Evolutionary conservation across 805 yeast genomes (phyloP), one percentile per base, ranked within the genome.

Genomic region (Teunomyces panamensis): DNA sequence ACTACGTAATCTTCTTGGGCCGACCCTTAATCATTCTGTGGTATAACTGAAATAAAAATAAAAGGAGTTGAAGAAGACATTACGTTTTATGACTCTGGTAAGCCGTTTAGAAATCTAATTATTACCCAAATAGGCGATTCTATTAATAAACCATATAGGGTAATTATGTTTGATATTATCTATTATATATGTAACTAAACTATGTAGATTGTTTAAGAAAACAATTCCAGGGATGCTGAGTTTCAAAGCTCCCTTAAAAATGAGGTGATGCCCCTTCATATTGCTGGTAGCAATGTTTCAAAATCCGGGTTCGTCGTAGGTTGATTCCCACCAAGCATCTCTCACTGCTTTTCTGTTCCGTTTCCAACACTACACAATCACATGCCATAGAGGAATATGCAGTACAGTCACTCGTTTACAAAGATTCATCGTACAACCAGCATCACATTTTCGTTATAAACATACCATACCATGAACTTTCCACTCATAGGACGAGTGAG

Each of bases 401-500:
- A 37, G 43, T 28, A 32, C 33, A 7, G 33, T 28, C 43, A 16
- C 27, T 27, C n/a, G 33, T 30, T 28, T 13, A 39, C 43, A 16
- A 39, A 28, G 16, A 14, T 26, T 14, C 14, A 24, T 7, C 29
- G 13, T 28, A 39, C 20, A n/a, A 39, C 27, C 27, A 36, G 27
- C 39, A 11, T 36, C 39, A 28, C 27, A 26, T 14, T 13, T 17
- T 9, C 24, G 24, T 20, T 5, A 20, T 14, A 2, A 14, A 16
- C 33, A 39, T 28, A 28, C 13, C 20, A 30, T 24, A 35, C 13
- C 6, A 49, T 45, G 49, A 27, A 29, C 45, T 57, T 20, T 53
- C 51, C 49, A 9, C 28, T 45, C 11, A 9, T 49, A 13, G 51
- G 81, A 4, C 63, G 84, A 45, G 60, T 81, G 35, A 66, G 77